These are phyloP conservation scores for Fusarium liriodendri DNA, from an alignment of 2,329 filamentous ascomycete species.

Conservation along the genomic window DNA sequence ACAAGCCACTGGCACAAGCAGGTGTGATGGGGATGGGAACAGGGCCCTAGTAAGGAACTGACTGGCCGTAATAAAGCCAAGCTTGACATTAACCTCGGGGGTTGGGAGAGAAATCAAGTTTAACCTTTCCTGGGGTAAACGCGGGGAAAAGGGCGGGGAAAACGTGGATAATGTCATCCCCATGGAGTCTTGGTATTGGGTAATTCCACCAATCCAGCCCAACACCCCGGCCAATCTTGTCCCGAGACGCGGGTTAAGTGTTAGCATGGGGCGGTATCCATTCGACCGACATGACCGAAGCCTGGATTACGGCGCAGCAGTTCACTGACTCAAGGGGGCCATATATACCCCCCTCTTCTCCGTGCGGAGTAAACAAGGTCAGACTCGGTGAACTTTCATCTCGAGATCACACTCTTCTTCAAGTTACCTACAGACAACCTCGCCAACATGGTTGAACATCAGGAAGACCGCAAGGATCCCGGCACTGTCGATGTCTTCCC, in stretches of 20 bases:
- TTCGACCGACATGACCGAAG: background rate
- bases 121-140: slow-evolving; percentile 1
- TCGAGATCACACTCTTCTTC: background rate
- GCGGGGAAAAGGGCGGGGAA: background rate
- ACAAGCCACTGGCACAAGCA: background rate
- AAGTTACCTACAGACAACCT: background rate
- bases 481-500: slow-evolving; percentile 8
- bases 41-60: background rate
- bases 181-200: background rate
- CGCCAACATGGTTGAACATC: slow-evolving; percentile 23
- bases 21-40: background rate
- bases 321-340: background rate
- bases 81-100: background rate
- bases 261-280: background rate
- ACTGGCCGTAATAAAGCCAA: background rate
- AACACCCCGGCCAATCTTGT: background rate
- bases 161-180: background rate
- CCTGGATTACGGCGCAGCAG: background rate
- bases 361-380: background rate
- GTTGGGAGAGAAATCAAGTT: background rate
- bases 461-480: slow-evolving; percentile 28
- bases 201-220: background rate
- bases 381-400: background rate
- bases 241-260: background rate
- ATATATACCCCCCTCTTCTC: background rate